Conservation (phyloP, 768 basidiomycete species). For the Mycena crocata region DNA sequence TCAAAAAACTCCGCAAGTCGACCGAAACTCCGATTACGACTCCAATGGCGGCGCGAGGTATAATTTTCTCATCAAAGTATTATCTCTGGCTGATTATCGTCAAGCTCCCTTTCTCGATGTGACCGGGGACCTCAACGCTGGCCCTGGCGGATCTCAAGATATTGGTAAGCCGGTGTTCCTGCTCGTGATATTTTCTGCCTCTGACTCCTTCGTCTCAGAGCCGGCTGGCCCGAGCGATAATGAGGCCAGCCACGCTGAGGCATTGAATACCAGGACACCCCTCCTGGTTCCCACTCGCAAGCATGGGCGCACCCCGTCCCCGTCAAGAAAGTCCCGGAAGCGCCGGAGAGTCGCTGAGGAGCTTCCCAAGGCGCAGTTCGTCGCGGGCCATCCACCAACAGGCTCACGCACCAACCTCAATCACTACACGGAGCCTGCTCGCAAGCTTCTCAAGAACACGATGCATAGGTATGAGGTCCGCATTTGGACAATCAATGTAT, state of each 20-base stretch:
- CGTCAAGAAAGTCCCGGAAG: neutral
- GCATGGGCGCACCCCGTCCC: neutral
- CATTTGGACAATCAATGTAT: neutral
- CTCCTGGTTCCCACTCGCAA: neutral
- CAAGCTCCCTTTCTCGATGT: too few species aligned
- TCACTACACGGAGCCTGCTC: neutral
- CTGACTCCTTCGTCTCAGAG: too few species aligned
- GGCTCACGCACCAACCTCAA: constrained; percentile 20
- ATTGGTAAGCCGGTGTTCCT: too few species aligned
- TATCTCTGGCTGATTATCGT: too few species aligned
- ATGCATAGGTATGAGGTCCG: constrained; percentile 12
- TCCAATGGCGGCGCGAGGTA: constrained; percentile 12
- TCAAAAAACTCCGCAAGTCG: constrained; percentile 7
- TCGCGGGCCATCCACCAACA: constrained; percentile 2
- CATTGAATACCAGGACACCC: too few species aligned
- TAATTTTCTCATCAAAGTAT: too few species aligned
- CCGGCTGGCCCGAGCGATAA: too few species aligned
- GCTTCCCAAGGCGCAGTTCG: constrained; percentile 12
- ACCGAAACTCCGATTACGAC: neutral
- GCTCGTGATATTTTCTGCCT: too few species aligned
- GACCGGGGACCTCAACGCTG: too few species aligned
- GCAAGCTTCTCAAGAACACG: constrained; percentile 3
- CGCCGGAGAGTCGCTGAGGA: neutral
- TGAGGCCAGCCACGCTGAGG: too few species aligned
- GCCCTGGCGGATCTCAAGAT: too few species aligned